Evolutionary conservation across 148 eudicot genomes (phyloP).

Genomic region (Euryodendron excelsum): DNA sequence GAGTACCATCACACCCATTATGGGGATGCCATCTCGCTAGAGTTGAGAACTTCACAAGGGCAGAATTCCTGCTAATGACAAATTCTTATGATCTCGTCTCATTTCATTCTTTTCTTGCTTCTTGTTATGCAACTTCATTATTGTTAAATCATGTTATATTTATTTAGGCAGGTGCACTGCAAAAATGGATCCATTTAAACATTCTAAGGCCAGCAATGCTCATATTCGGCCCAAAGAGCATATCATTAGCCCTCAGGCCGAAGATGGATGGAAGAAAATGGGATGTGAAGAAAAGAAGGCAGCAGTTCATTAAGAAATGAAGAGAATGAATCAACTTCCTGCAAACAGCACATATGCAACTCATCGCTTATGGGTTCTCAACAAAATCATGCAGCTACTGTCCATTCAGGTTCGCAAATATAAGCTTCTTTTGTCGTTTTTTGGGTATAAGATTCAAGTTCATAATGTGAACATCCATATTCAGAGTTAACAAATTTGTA

Average conservation of each 20-base stretch:
- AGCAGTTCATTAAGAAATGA: conserved; percentile 58
- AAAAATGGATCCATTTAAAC: conserved; percentile 19
- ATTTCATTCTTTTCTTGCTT: not conserved
- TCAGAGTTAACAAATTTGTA: too few species aligned
- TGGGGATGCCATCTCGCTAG: not conserved
- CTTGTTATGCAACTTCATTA: not conserved
- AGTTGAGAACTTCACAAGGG: not conserved
- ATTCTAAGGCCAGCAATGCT: not conserved
- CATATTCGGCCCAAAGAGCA: conserved; percentile 1
- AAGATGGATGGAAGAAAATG: conserved; percentile 36
- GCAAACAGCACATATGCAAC: conserved; percentile 63
- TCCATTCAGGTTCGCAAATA: conserved; percentile 52
- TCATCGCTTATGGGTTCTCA: conserved; percentile 73
- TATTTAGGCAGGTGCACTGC: not conserved
- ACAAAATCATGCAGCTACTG: conserved; percentile 69
- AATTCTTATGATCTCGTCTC: not conserved
- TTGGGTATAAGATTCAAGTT: not conserved
- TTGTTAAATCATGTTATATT: not conserved
- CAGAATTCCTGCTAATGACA: not conserved
- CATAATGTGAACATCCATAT: too few species aligned
- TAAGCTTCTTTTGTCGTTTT: not conserved
- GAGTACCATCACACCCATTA: not conserved
- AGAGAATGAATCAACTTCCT: conserved; percentile 63
- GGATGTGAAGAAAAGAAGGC: conserved; percentile 52
- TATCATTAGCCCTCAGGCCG: conserved; percentile 15